Conservation (phyloP, 2,329 filamentous ascomycete genomes). For the Neofusicoccum umdonicola region DNA sequence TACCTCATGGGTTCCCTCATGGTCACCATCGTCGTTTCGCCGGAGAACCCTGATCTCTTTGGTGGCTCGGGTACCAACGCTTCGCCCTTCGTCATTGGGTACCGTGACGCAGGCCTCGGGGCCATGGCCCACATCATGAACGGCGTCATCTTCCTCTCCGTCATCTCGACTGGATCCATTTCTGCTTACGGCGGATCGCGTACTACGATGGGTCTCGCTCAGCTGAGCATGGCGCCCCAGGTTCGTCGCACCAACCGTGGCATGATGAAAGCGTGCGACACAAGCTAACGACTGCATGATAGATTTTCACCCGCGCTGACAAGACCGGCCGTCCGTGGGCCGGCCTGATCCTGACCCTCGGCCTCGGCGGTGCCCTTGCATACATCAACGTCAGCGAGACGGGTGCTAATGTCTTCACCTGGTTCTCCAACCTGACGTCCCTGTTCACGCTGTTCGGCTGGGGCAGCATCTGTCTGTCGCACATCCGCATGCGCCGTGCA, state of each 20-base stretch:
- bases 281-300: neutral
- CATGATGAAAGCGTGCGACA: neutral
- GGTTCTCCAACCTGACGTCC: conserved; percentile 49
- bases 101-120: conserved; percentile 38
- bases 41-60: conserved; percentile 41
- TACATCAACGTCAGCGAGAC: conserved; percentile 43
- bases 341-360: conserved; percentile 27
- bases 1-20: conserved; percentile 47
- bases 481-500: conserved; percentile 61
- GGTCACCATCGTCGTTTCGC: conserved; percentile 46
- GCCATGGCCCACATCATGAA: conserved; percentile 49
- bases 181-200: conserved; percentile 45
- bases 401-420: conserved; percentile 45
- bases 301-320: conserved; percentile 30
- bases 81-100: conserved; percentile 49
- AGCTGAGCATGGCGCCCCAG: conserved; percentile 45
- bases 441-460: conserved; percentile 64
- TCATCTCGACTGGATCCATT: conserved; percentile 46
- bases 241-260: neutral
- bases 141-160: conserved; percentile 48
- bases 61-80: conserved; percentile 43
- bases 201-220: conserved; percentile 45
- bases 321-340: conserved; percentile 37
- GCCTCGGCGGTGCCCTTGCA: conserved; percentile 36
- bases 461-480: conserved; percentile 62